Evolutionary conservation across 1,139 yeast genomes (phyloP).

Genomic region (Scheffersomyces parashehatae): DNA sequence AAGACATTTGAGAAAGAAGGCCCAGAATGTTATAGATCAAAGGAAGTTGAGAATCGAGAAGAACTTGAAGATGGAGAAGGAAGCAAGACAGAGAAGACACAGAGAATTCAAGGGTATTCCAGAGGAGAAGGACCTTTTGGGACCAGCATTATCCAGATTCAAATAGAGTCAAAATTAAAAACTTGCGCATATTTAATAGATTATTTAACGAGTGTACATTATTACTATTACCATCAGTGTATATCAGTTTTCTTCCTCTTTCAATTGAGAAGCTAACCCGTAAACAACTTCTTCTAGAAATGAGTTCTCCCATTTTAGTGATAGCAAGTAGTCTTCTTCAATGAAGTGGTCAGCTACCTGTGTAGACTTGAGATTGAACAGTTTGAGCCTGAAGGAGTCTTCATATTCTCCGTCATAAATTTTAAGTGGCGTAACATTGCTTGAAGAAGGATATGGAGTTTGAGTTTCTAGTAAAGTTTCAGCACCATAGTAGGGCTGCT

Average conservation of each 20-base stretch:
- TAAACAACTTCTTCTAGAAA: background rate
- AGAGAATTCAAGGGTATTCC: conserved; percentile 52
- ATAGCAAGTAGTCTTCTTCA: no score
- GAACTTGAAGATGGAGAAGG: conserved; percentile 73
- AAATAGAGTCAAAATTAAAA: conserved; percentile 17
- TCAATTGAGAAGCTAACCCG: no score
- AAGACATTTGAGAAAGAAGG: conserved; percentile 78
- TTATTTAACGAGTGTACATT: conserved; percentile 1
- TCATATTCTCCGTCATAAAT: no score
- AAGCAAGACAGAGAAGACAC: conserved; percentile 58
- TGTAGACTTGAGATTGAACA: no score
- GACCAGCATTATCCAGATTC: conserved; percentile 61
- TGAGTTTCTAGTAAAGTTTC: no score
- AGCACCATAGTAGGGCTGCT: no score
- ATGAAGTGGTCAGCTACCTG: no score
- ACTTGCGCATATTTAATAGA: background rate
- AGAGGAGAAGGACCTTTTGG: conserved; percentile 53
- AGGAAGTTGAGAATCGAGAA: conserved; percentile 81
- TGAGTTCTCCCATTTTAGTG: background rate
- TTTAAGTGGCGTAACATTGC: no score
- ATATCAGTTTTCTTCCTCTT: no score
- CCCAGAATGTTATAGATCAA: conserved; percentile 84
- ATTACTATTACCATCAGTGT: background rate
- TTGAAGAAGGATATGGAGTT: no score
- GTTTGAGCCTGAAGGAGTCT: no score